These are phyloP conservation scores for Yamadazyma scolyti DNA, from an alignment of 805 yeast species.

Conservation along the genomic window DNA sequence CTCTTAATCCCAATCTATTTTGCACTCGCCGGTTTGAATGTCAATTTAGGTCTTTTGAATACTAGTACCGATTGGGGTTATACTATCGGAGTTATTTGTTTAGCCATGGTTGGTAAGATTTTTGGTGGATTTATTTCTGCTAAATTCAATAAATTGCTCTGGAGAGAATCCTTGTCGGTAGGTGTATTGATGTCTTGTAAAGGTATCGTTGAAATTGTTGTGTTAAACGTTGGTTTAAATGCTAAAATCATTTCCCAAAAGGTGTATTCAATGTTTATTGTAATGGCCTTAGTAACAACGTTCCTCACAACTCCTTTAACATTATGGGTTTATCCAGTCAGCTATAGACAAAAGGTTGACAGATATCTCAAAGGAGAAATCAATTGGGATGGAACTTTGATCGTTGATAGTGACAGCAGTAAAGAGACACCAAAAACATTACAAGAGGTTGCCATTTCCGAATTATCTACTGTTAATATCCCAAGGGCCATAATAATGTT, in stretches of 20 bases:
- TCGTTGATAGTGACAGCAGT: constrained; percentile 5
- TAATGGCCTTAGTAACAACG: constrained; percentile 78
- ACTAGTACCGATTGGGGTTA: constrained; percentile 77
- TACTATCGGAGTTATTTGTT: constrained; percentile 58
- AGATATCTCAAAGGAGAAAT: constrained; percentile 21
- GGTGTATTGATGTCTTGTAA: constrained; percentile 86
- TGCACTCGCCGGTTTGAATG: constrained; percentile 74
- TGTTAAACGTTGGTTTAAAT: constrained; percentile 66
- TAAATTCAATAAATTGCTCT: constrained; percentile 53
- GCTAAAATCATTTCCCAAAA: constrained; percentile 64
- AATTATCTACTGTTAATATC: constrained; percentile 10
- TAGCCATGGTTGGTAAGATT: constrained; percentile 68
- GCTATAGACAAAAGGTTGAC: constrained; percentile 51
- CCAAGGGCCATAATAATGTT: constrained; percentile 25
- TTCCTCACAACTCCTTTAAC: constrained; percentile 79
- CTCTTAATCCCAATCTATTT: constrained; percentile 74
- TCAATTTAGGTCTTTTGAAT: constrained; percentile 59
- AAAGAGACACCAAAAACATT: neutral
- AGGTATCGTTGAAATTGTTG: constrained; percentile 84
- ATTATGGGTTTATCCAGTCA: constrained; percentile 54
- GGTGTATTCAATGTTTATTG: constrained; percentile 74
- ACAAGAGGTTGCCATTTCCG: constrained; percentile 3
- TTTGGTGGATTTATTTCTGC: constrained; percentile 67
- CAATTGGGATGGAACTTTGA: constrained; percentile 21
- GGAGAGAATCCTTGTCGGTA: constrained; percentile 74